Percentiles rank a stretch among this genome's conserved stretches.
Conservation (phyloP, 192 early-diverging fungal species). For the Linderina pennispora region DNA sequence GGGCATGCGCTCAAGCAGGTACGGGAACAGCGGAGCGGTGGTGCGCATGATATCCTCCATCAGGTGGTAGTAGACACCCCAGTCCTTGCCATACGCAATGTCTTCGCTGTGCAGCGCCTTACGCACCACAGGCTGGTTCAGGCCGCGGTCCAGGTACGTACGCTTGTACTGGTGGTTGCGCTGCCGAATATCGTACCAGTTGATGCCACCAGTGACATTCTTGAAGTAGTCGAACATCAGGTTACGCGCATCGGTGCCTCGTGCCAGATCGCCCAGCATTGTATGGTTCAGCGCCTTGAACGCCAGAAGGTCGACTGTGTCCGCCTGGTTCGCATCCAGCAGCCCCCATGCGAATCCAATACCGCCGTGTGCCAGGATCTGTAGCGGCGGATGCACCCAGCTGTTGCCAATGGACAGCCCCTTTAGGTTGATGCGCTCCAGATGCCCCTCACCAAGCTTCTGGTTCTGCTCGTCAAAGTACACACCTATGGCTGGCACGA, state of each 20-base stretch:
- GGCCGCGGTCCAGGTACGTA: conserved; percentile 51
- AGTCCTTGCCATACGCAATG: conserved; percentile 46
- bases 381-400: conserved; percentile 38
- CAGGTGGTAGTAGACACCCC: conserved; percentile 47
- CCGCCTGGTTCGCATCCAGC: conserved; percentile 30
- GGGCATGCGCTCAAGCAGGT: conserved; percentile 50
- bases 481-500: conserved; percentile 60
- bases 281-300: conserved; percentile 38
- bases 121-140: conserved; percentile 52
- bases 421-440: conserved; percentile 40
- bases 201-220: conserved; percentile 63
- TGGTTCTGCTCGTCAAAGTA: conserved; percentile 58
- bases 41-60: conserved; percentile 62
- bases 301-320: conserved; percentile 35
- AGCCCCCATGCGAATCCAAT: conserved; percentile 40
- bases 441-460: conserved; percentile 4
- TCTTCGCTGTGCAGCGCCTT: conserved; percentile 55
- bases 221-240: conserved; percentile 59
- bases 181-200: conserved; percentile 73
- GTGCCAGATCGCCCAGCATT: conserved; percentile 43
- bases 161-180: conserved; percentile 58
- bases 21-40: conserved; percentile 48
- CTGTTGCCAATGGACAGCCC: conserved; percentile 55
- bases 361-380: conserved; percentile 37
- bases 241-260: conserved; percentile 44